Base-by-base conservation (phyloP, 768 basidiomycete genomes). In the Auriscalpium vulgare region DNA sequence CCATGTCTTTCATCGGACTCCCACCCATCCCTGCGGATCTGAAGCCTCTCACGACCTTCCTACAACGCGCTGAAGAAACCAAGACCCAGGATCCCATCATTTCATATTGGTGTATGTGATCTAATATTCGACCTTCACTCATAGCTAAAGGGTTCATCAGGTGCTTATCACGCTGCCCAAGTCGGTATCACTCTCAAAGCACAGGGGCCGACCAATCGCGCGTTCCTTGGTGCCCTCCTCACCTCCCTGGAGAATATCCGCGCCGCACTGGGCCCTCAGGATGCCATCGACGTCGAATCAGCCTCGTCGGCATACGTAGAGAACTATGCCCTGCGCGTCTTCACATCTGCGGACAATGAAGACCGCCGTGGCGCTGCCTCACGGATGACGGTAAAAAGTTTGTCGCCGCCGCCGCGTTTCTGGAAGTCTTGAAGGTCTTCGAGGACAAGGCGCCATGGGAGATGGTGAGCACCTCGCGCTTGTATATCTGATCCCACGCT, bases 341-440 rank as follows among this genome's bases (percentile, higher is more conserved):
- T 99, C 71, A 74, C 76, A 10, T 75, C 76, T 62, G 95, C 95
- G 17, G 97, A 99, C 67, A 87, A 88, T 63, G 94, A 95, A 67
- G 97, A 98, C 68, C 75, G 95, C 47, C 78, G 72, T 13, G 92
- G 88, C 1, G 76, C 74, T 46, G 83, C 88, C 13, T 88, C 85
- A 37, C 84, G 87, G 91, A 92, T 63, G 17, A 98, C 95, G 1
- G 93, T 95, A 5, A 89, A 88, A 95, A 95, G 70, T 98, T 98
- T 69, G 76, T 97, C 4, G 95, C 93, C 13, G 92, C 95, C 36
- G 87, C 92, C 52, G 91, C 92, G 68, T 98, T 98, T 71, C 82
- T 98, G 47, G 94, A 99, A 70, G 76, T 97, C 34, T 79, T 97
- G 53, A 81, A 79, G 50, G 79, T 84, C 5, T 95, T 95, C 65